Base-by-base conservation (phyloP, 2,329 filamentous ascomycete species). In the Fusarium pseudonygamai region DNA sequence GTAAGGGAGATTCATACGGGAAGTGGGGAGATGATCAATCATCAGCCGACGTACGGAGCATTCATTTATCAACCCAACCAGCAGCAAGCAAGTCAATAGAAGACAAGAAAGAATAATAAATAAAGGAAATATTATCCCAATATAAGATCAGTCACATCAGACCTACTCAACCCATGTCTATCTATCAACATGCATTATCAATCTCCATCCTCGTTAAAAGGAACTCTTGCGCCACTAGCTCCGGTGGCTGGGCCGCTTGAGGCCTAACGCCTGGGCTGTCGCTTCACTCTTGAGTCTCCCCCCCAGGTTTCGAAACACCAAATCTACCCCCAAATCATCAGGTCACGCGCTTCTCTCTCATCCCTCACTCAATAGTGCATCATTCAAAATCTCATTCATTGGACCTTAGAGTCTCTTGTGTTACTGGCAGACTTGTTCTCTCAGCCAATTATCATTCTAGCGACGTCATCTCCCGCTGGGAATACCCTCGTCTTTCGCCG, bases 401-500 rank as follows among this genome's bases (percentile, higher is more conserved):
- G 40, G 30, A 28, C 34, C 30, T 7, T n/a, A 9, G 7, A 42
- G 7, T n/a, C 28, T 60, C 28, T 18, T 71, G 60, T 49, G 69
- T 56, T 20, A 45, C 52, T 56, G 46, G 46, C 50, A 16, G 15
- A 32, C 28, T 28, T 40, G 30, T 37, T 37, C 30, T 43, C 39
- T 63, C 28, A 30, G 36, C 32, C 43, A 32, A 40, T 73, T 47
- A 57, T n/a, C 40, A 37, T 26, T 39, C 22, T 11, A 49, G 24
- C 71, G 70, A 73, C 71, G 70, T 73, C 71, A 73, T 73, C 57
- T 39, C 32, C 34, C 43, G 37, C 11, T 67, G 57, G 24, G 61
- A 67, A 57, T 64, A 71, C 28, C 70, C 64, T 73, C 61, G 53
- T 40, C 47, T 71, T 60, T 73, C 37, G 70, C 66, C 66, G 47